Evolutionary conservation across 225 moss, liverwort and hornwort species (phyloP).

Genomic region (Marchantia paleacea): DNA sequence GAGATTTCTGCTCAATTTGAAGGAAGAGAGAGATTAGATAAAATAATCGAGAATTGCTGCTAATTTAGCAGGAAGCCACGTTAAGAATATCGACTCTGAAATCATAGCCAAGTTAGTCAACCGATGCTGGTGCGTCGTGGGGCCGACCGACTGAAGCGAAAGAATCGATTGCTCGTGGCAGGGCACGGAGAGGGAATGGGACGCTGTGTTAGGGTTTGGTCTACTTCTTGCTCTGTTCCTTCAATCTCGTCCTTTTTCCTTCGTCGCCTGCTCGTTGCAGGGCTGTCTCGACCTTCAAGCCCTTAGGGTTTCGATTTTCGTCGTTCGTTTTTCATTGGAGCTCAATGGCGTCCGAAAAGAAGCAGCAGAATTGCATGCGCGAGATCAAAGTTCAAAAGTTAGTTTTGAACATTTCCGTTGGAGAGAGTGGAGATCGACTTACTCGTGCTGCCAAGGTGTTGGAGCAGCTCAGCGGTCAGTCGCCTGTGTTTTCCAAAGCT

Average conservation of each 20-base stretch:
- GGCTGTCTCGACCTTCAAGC: background rate
- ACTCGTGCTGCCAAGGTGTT: constrained; percentile 42
- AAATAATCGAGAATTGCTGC: no score
- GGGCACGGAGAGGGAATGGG: background rate
- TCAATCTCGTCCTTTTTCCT: background rate
- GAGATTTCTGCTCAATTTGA: no score
- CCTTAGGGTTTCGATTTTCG: constrained; percentile 1
- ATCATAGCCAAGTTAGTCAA: no score
- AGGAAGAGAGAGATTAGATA: no score
- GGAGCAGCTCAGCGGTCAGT: constrained; percentile 43
- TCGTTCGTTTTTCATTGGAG: no score
- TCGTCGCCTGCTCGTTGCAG: background rate
- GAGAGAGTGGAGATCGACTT: constrained; percentile 44
- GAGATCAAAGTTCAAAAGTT: constrained; percentile 42
- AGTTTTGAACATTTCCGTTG: constrained; percentile 38
- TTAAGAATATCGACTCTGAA: no score
- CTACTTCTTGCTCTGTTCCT: background rate
- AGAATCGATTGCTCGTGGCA: background rate
- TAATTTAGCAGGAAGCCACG: no score
- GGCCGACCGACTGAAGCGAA: no score
- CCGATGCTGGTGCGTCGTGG: no score
- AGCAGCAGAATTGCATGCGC: constrained; percentile 35
- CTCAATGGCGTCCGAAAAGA: constrained; percentile 34
- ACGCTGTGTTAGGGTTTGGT: background rate
- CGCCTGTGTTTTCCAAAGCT: constrained; percentile 41